Base-by-base conservation (phyloP, 164 flowering plant genomes). In the Aristolochia fimbriata region DNA sequence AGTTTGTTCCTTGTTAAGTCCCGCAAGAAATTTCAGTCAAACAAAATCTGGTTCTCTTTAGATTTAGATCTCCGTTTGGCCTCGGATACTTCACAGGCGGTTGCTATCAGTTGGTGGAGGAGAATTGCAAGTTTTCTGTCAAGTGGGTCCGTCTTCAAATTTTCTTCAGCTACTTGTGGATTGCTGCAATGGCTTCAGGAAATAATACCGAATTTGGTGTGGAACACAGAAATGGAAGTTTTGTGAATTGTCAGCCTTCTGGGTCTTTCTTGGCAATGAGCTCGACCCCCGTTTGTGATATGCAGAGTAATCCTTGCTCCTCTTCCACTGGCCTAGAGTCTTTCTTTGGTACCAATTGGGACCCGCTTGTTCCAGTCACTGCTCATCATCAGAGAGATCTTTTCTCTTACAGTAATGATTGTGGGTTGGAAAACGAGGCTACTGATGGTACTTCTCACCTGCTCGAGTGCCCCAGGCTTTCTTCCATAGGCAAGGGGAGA, bases 1-100 rank as follows among this genome's bases (percentile, higher is more conserved):
- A 62, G 63, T 71, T 81, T 84, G 85, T 88, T 82, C 88, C 83
- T 88, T 88, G 84, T 85, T 74, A 78, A 86, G 88, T 76, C 77
- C 73, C 80, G 80, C 88, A 79, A 82, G 87, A 75, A 70, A 79
- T 60, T 77, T 17, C 73, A 72, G 86, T 82, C 83, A 83, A 86
- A 78, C 77, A 24, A 22, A 37, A 37, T 37, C 67, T 72, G 59
- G 74, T 77, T 78, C 43, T 70, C 75, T 76, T 75, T 73, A 61
- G 55, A 51, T 70, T 71, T 66, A 45, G 45, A 22, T 62, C 55
- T 55, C 51, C 47, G 51, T 25, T 21, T 52, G 48, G n/a, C 49
- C 21, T 37, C 50, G 13, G 23, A 31, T 53, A 50, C 37, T 61
- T 19, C 31, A 37, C 25, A 31, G 49, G 25, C 19, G 43, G 41